These are phyloP conservation scores for Penicillium paradoxum DNA, from an alignment of 495 filamentous ascomycete species.

Conservation along the genomic window DNA sequence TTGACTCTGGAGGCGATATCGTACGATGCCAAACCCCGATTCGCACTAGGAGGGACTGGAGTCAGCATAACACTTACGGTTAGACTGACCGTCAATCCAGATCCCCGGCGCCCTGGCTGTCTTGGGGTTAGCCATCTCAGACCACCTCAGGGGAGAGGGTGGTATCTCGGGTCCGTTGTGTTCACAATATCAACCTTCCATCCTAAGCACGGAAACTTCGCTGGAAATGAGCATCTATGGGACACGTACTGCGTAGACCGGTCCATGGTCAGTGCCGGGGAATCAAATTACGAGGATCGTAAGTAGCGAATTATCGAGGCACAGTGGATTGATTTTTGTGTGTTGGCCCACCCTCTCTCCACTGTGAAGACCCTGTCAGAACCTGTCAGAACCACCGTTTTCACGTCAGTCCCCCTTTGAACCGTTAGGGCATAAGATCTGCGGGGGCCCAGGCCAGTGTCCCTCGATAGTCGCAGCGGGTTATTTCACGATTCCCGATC, in stretches of 20 bases:
- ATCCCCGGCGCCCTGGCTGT: slow-evolving; percentile 6
- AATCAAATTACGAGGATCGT: neutral
- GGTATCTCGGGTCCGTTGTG: neutral
- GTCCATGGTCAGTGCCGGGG: neutral
- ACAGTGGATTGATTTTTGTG: neutral
- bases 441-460: slow-evolving; percentile 13
- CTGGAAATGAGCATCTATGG: neutral
- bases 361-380: slow-evolving; percentile 3
- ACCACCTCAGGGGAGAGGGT: neutral
- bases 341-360: neutral
- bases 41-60: neutral
- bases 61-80: neutral
- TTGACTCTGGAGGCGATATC: neutral
- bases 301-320: neutral
- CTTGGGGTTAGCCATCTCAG: slow-evolving; percentile 2
- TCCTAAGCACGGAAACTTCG: neutral
- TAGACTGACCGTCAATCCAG: neutral
- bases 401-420: slow-evolving; percentile 18
- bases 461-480: slow-evolving; percentile 16
- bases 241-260: neutral
- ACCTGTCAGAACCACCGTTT: slow-evolving; percentile 16
- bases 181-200: slow-evolving; percentile 1
- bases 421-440: slow-evolving; percentile 12
- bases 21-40: neutral
- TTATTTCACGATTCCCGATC: slow-evolving; percentile 33